A percentile compares a stretch with the other conserved stretches of the same genome.
Conservation (phyloP, 1,284 basidiomycete species). For the Ustilago tritici region DNA sequence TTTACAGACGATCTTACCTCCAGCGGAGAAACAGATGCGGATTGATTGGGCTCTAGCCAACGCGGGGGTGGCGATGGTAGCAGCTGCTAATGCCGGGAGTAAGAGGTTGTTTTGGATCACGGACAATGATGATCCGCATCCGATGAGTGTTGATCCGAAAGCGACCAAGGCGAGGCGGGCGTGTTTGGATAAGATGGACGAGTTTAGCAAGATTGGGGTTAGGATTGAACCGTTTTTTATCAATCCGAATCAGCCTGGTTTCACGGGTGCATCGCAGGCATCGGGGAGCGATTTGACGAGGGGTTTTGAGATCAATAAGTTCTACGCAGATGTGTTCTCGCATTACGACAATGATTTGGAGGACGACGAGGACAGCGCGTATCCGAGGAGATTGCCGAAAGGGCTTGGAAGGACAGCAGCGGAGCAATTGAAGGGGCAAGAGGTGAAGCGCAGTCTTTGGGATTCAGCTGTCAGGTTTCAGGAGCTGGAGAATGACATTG, state of each 20-base stretch:
- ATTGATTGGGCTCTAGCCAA: constrained; percentile 76
- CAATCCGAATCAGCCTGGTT: constrained; percentile 75
- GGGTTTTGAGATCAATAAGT: constrained; percentile 76
- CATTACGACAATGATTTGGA: constrained; percentile 63
- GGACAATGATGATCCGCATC: constrained; percentile 80
- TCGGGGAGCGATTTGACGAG: constrained; percentile 71
- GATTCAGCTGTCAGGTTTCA: constrained; percentile 58
- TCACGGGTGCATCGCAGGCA: constrained; percentile 1
- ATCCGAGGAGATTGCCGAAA: constrained; percentile 18
- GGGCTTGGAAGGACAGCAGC: constrained; percentile 34
- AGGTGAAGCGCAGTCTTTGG: constrained; percentile 47
- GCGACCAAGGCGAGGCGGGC: constrained; percentile 43
- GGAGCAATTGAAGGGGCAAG: constrained; percentile 43
- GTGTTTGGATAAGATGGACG: constrained; percentile 70
- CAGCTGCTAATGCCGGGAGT: constrained; percentile 84
- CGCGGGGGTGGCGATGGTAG: constrained; percentile 70
- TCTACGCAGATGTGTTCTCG: constrained; percentile 73
- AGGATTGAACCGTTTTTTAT: constrained; percentile 93
- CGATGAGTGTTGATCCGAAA: constrained; percentile 71
- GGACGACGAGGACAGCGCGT: constrained; percentile 30
- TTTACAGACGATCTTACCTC: constrained; percentile 58
- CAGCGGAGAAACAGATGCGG: constrained; percentile 73
- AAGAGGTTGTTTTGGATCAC: constrained; percentile 94
- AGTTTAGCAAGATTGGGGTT: constrained; percentile 83
- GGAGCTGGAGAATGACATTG: constrained; percentile 66